Evolutionary conservation across 257 asterid species (phyloP).

Genomic region (Solanum ossicruentum): DNA sequence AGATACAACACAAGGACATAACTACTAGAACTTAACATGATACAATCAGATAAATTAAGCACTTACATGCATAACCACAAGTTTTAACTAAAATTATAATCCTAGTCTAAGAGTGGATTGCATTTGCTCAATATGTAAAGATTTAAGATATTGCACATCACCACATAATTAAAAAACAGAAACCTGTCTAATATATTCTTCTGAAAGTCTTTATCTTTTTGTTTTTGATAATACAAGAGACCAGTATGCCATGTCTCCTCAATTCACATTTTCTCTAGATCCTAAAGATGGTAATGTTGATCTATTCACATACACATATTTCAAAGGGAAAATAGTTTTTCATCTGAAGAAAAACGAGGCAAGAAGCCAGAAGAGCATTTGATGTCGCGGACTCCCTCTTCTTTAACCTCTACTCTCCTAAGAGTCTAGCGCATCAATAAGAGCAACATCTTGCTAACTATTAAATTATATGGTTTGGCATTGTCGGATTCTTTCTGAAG

Average conservation of each 20-base stretch:
- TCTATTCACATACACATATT: conserved; percentile 6
- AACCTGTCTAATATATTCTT: neutral
- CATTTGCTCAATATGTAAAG: neutral
- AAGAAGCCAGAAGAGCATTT: neutral
- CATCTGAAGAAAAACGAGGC: neutral
- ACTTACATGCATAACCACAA: neutral
- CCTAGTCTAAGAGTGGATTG: neutral
- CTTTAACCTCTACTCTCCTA: neutral
- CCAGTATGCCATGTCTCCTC: neutral
- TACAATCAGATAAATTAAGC: neutral
- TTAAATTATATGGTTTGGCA: conserved; percentile 42
- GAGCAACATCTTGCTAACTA: conserved; percentile 5
- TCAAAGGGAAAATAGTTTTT: neutral
- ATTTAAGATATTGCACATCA: neutral
- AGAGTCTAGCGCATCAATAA: neutral
- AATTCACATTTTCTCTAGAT: neutral
- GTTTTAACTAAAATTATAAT: neutral
- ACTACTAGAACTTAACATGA: neutral
- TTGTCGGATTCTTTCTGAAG: conserved; percentile 41
- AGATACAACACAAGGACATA: neutral
- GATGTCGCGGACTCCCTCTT: neutral
- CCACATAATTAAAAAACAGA: neutral
- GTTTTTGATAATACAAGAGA: neutral
- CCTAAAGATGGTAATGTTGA: neutral
- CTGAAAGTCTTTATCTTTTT: neutral